Percentiles rank a stretch among this genome's conserved stretches.
Evolutionary conservation across 805 yeast species (phyloP).

Genomic region (Metschnikowia lunata): DNA sequence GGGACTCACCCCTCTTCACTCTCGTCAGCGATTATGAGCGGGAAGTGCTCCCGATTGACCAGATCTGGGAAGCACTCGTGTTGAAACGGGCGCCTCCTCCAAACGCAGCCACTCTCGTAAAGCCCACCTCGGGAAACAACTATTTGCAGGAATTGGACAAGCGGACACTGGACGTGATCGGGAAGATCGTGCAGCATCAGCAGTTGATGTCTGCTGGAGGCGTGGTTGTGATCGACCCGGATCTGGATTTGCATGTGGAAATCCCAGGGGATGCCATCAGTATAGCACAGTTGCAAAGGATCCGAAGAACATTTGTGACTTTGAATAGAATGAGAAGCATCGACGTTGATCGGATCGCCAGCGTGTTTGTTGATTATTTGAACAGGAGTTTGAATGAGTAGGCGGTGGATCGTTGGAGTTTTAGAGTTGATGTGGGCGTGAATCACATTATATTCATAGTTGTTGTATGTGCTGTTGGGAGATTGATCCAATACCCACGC

Average conservation of each 20-base stretch:
- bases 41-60: conserved; percentile 54
- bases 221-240: conserved; percentile 41
- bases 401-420: background rate
- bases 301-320: conserved; percentile 77
- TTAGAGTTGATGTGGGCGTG: background rate
- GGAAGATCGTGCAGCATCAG: conserved; percentile 59
- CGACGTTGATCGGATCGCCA: conserved; percentile 62
- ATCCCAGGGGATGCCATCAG: conserved; percentile 62
- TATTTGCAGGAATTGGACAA: conserved; percentile 76
- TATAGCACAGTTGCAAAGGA: conserved; percentile 75
- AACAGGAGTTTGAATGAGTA: conserved; percentile 50
- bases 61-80: conserved; percentile 60
- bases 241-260: conserved; percentile 46
- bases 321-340: conserved; percentile 76
- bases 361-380: conserved; percentile 74
- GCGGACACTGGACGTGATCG: conserved; percentile 61
- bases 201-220: conserved; percentile 44
- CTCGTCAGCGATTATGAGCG: conserved; percentile 45
- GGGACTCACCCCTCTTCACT: conserved; percentile 92
- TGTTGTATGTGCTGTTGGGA: too few species aligned
- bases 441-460: too few species aligned
- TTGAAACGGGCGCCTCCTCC: conserved; percentile 65
- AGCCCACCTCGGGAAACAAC: conserved; percentile 72
- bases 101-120: conserved; percentile 77
- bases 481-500: too few species aligned